Percentiles rank a stretch among this genome's conserved stretches.
These are phyloP conservation scores for Wallemia ichthyophaga DNA, from an alignment of 1,284 basidiomycete genomes.

Conservation along the genomic window DNA sequence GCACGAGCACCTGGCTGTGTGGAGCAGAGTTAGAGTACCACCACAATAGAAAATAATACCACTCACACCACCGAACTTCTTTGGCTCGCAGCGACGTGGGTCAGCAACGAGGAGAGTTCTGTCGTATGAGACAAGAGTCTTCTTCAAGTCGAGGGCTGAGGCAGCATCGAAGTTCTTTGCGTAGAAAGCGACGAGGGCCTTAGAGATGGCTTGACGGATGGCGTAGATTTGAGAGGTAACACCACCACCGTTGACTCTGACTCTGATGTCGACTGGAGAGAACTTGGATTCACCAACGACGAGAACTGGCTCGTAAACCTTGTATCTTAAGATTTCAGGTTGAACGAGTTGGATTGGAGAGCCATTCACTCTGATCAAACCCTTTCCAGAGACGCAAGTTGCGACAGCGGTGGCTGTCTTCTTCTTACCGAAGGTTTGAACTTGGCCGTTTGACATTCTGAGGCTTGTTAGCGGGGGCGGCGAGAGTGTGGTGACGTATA, in stretches of 20 bases:
- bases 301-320: slow-evolving; percentile 89
- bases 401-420: slow-evolving; percentile 96
- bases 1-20: slow-evolving; percentile 12
- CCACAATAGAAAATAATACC: neutral
- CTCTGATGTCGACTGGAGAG: slow-evolving; percentile 68
- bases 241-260: slow-evolving; percentile 96
- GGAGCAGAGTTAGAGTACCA: neutral
- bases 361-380: slow-evolving; percentile 88
- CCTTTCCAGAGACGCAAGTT: slow-evolving; percentile 84
- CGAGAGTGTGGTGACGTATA: neutral
- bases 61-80: slow-evolving; percentile 33
- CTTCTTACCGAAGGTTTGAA: slow-evolving; percentile 97
- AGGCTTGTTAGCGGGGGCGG: neutral
- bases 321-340: slow-evolving; percentile 84
- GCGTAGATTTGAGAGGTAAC: slow-evolving; percentile 98
- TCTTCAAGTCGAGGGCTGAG: slow-evolving; percentile 85
- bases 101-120: slow-evolving; percentile 85
- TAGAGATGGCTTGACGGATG: slow-evolving; percentile 94
- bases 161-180: slow-evolving; percentile 97
- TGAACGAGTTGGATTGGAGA: slow-evolving; percentile 81
- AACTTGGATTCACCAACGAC: slow-evolving; percentile 65
- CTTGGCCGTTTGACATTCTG: slow-evolving; percentile 33
- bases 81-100: slow-evolving; percentile 94
- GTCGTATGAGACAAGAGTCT: slow-evolving; percentile 83
- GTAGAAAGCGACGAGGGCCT: slow-evolving; percentile 93